phyloP scores from a whole-genome alignment of 176 grass and related monocot species.

The Chloris gayana region DNA sequence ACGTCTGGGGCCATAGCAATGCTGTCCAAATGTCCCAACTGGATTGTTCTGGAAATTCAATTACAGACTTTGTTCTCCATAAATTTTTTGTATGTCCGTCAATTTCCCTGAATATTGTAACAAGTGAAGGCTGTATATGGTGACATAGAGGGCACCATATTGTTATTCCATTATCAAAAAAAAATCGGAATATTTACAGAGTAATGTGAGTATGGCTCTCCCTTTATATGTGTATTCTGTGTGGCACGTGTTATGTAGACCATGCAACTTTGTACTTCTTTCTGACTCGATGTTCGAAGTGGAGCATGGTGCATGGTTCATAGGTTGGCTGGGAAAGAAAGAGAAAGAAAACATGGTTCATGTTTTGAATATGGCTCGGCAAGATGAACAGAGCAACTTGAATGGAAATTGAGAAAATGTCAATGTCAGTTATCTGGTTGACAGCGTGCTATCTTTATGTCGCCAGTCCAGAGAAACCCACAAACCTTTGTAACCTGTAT shows the following conservation, averaged over 20 bases:
- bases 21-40: background rate
- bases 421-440: background rate
- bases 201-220: background rate
- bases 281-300: background rate
- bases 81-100: no score
- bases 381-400: slow-evolving; percentile 34
- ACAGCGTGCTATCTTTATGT: slow-evolving; percentile 6
- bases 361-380: background rate
- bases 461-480: background rate
- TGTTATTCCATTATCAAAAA: no score
- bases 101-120: no score
- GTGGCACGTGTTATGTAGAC: background rate
- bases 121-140: no score
- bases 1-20: background rate
- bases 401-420: background rate
- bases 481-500: slow-evolving; percentile 20
- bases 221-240: background rate
- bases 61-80: no score
- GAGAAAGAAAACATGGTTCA: background rate
- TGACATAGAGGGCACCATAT: no score
- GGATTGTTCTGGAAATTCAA: no score
- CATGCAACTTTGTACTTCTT: background rate
- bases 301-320: background rate
- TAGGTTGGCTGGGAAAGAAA: background rate
- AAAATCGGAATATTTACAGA: background rate